Evolutionary conservation across 306 rosid genomes (phyloP), one percentile per base, ranked within the genome.

Genomic region (Rosa lucieae): DNA sequence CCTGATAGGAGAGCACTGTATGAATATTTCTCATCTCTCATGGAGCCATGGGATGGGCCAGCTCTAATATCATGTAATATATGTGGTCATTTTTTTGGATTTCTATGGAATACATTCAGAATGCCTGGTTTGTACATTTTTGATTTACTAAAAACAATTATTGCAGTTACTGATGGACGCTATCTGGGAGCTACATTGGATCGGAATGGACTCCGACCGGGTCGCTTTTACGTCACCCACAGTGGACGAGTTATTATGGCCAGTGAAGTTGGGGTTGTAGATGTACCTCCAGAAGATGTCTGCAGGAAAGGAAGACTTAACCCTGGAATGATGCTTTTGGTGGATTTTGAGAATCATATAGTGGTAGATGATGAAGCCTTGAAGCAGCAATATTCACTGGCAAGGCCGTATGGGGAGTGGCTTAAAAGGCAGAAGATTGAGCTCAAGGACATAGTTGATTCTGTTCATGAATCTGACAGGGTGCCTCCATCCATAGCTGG

Each of bases 1-100:
- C 88, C 92, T 75, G 79, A 89, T 56, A 88, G 92, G 72, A 93
- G 79, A 82, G 91, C 97, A 13, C 85, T 96, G 66, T 96, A 96
- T 68, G 97, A 96, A 65, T 96, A 96, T 78, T 93, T 90, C 83
- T 96, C 99, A 9, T 89, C 98, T 84, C 91, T 96, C 66, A 84
- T 96, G 96, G 99, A 96, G 85, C 99, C 99, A 75, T 96, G 99
- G 99, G 99, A 96, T 81, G 99, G 99, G 48, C 99, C 99, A 49
- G 99, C 99, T 76, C 98, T 96, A 76, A 91, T 96, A 81, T 93
- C 99, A 87, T 96, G 99, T 96, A 89, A 79, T 78, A 40, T 46
- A 51, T 40, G 37, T 13, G 52, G 8, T 20, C 8, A 0, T 56
- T 29, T 72, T 65, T 43, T 18, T 43, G 20, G 1, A 56, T 23